Evolutionary conservation across 108 stramenopile genomes (phyloP), one percentile per base, ranked within the genome.

Genomic region (Cyclostephanos invisitatus): DNA sequence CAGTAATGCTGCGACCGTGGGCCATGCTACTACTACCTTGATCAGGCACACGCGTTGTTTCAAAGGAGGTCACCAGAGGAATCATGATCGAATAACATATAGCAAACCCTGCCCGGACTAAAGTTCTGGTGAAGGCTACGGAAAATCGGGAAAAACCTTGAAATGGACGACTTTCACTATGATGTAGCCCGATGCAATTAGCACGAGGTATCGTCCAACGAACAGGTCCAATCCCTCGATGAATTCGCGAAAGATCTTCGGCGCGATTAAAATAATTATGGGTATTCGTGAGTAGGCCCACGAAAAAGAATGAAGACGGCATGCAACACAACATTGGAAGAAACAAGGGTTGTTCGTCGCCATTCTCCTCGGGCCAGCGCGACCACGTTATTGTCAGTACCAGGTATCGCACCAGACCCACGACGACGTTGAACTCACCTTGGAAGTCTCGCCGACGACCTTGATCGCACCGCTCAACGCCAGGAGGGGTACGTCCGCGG

Each of bases 121-220:
- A n/a, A n/a, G n/a, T n/a, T n/a, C n/a, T n/a, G n/a, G n/a, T n/a
- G n/a, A n/a, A 32, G 32, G 32, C 32, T 32, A 32, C 32, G 32
- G 32, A 32, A 32, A 32, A 4, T 32, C 32, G 32, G 32, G 32
- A 67, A 96, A 92, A 17, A 96, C 68, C 67, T 96, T 96, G 85
- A 97, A 97, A 64, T 97, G 96, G n/a, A 97, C 36, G 68, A 97
- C 92, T 68, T 97, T 97, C 63, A 95, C 20, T 22, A 86, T 85
- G 40, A 97, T 86, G 72, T 97, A 97, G 1, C 87, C 91, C 3
- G 93, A 87, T 10, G 91, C 90, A 77, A 89, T 67, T 0, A 97
- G 71, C 12, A 93, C 86, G 24, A 97, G 80, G 63, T 95, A 97
- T 59, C 91, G 67, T 42, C 94, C 92, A 12, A 94, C 93, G 69